phyloP scores from a whole-genome alignment of 2,329 filamentous ascomycete genomes.

The Neonectria hederae region DNA sequence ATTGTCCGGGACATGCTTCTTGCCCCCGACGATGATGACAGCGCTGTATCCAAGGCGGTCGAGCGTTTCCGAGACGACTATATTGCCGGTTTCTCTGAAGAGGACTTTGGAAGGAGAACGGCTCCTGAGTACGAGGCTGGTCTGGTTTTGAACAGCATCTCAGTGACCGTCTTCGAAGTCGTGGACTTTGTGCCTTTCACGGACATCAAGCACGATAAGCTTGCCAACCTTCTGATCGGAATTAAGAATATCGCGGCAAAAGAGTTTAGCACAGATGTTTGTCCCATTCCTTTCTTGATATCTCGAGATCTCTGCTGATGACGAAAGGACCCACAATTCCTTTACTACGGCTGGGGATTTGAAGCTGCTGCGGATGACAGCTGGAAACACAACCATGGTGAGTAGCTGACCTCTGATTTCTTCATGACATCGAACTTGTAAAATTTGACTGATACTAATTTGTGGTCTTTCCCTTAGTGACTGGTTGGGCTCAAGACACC shows the following conservation, averaged over 20 bases:
- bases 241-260: neutral
- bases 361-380: neutral
- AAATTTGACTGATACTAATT: neutral
- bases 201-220: constrained; percentile 7
- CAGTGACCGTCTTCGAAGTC: neutral
- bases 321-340: constrained; percentile 7
- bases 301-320: neutral
- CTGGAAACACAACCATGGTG: constrained; percentile 10
- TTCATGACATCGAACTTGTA: neutral
- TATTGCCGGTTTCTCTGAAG: neutral
- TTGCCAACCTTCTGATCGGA: constrained; percentile 15
- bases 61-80: neutral
- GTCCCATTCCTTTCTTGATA: neutral
- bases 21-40: neutral
- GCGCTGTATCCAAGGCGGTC: constrained; percentile 1
- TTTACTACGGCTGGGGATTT: constrained; percentile 13
- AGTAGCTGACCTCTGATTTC: neutral
- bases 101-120: neutral
- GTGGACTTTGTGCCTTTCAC: neutral
- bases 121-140: constrained; percentile 16
- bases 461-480: neutral
- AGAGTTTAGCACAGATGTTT: neutral
- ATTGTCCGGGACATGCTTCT: constrained; percentile 12
- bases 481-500: neutral
- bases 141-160: neutral